Evolutionary conservation across 2,329 filamentous ascomycete species (phyloP).

Genomic region (Chaetothyriales sp.): DNA sequence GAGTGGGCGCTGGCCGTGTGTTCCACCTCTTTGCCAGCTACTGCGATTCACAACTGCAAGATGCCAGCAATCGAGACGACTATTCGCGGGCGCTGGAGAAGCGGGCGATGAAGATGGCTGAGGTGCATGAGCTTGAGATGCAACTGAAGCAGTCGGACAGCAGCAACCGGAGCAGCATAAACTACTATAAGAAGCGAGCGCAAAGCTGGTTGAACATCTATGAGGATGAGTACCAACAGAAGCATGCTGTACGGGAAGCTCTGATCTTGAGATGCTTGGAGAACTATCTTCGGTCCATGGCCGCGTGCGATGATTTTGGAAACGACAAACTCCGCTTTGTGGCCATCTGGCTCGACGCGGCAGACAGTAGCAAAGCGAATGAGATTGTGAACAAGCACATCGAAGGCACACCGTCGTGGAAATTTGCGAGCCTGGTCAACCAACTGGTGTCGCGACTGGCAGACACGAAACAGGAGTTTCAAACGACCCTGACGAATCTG

Average conservation of each 20-base stretch:
- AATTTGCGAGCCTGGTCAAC: conserved; percentile 88
- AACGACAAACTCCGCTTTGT: conserved; percentile 85
- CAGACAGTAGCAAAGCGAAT: conserved; percentile 63
- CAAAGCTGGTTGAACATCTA: conserved; percentile 84
- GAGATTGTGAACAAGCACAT: conserved; percentile 59
- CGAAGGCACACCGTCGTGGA: conserved; percentile 65
- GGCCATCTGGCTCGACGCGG: conserved; percentile 83
- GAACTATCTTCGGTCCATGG: conserved; percentile 78
- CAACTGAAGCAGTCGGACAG: conserved; percentile 37
- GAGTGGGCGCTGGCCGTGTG: conserved; percentile 67
- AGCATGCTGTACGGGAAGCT: conserved; percentile 61
- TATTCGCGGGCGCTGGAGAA: conserved; percentile 67
- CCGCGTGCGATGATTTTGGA: conserved; percentile 75
- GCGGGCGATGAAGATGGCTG: conserved; percentile 64
- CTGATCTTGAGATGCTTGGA: conserved; percentile 82
- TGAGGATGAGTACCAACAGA: conserved; percentile 67
- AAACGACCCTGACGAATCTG: conserved; percentile 57
- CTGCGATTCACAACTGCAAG: conserved; percentile 86
- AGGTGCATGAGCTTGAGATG: conserved; percentile 59
- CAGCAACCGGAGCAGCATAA: conserved; percentile 24
- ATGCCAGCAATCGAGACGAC: conserved; percentile 71
- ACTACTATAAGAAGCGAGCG: conserved; percentile 54
- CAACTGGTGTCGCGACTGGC: conserved; percentile 89
- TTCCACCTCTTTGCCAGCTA: conserved; percentile 93
- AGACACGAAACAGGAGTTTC: conserved; percentile 56